Conservation (phyloP, 306 rosid species). For the Cucumis sativus region Cucumber_9930_V3 NC_026660.2:5457001-5457500, state of each 20-base stretch:
- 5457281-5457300: not conserved
- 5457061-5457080: not conserved
- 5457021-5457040: not conserved
- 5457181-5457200: not conserved
- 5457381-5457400: conserved; percentile 81
- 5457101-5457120: not conserved
- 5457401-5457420: conserved; percentile 59
- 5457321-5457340: conserved; percentile 10
- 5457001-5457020: not conserved
- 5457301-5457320: conserved; percentile 5
- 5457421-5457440: conserved; percentile 73
- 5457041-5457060: not conserved
- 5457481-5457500: not conserved
- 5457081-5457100: not conserved
- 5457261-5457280: not conserved
- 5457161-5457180: not conserved
- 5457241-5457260: not conserved
- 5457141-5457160: not conserved
- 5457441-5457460: conserved; percentile 77
- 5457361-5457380: conserved; percentile 17
- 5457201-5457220: not conserved
- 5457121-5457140: not conserved
- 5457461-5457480: conserved; percentile 12
- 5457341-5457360: conserved; percentile 1
- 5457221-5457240: not conserved